phyloP scores from a whole-genome alignment of 1,139 yeast species.

The Cylindricascospora bacillispora region DNA sequence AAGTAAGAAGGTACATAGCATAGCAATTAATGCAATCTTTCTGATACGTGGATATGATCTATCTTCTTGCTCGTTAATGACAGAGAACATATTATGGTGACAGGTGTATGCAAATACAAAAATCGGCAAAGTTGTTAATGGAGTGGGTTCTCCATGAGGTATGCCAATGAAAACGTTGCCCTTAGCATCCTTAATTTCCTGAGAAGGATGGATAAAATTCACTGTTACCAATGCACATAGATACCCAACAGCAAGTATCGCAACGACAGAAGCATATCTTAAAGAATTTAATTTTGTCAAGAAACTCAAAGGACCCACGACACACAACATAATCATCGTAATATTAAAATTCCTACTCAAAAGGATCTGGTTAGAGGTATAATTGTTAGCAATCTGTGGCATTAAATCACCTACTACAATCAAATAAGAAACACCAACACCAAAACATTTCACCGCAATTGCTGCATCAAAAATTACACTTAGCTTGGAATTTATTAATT shows the following conservation, averaged over 20 bases:
- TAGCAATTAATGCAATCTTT: conserved; percentile 42
- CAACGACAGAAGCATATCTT: conserved; percentile 57
- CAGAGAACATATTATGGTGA: conserved; percentile 70
- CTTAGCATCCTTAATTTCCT: conserved; percentile 21
- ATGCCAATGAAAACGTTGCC: conserved; percentile 30
- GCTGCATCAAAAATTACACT: conserved; percentile 73
- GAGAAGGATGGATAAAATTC: conserved; percentile 35
- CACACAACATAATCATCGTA: conserved; percentile 40
- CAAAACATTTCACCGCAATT: conserved; percentile 78
- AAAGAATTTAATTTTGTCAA: conserved; percentile 53
- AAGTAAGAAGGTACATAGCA: conserved; percentile 43
- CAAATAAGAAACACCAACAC: conserved; percentile 65
- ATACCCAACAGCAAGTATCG: conserved; percentile 55
- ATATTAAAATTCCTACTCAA: conserved; percentile 52
- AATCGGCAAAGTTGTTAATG: conserved; percentile 48
- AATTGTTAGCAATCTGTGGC: conserved; percentile 50
- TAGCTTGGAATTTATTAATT: conserved; percentile 64
- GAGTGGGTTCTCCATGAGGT: conserved; percentile 27
- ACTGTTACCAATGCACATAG: conserved; percentile 47
- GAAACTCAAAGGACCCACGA: conserved; percentile 52
- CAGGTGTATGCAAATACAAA: conserved; percentile 74
- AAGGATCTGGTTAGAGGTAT: conserved; percentile 23
- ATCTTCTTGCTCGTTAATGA: conserved; percentile 51
- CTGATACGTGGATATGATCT: conserved; percentile 42
- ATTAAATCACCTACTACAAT: conserved; percentile 68